These are phyloP conservation scores for Chaetomium cochliodes DNA, from an alignment of 495 filamentous ascomycete genomes.

Conservation along the genomic window DNA sequence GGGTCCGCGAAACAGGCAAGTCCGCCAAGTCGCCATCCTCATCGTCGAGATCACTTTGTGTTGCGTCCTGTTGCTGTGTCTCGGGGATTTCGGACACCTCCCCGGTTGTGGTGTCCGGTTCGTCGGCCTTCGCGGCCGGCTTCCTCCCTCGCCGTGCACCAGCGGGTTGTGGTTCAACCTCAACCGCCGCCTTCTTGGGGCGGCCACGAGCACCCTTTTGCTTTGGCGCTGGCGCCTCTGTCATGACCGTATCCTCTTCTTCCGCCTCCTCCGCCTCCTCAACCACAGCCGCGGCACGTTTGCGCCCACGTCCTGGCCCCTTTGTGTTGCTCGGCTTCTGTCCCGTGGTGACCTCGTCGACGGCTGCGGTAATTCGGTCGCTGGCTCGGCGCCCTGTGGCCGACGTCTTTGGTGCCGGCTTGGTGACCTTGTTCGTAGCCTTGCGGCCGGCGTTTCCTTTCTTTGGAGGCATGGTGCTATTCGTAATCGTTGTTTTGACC, in stretches of 20 bases:
- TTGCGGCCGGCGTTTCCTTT: slow-evolving; percentile 34
- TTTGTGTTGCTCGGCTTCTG: slow-evolving; percentile 41
- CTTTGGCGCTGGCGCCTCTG: slow-evolving; percentile 32
- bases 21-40: slow-evolving; percentile 37
- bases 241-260: slow-evolving; percentile 41
- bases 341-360: slow-evolving; percentile 40
- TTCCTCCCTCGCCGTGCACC: slow-evolving; percentile 33
- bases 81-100: slow-evolving; percentile 44
- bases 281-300: slow-evolving; percentile 36
- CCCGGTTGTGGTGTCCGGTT: slow-evolving; percentile 19
- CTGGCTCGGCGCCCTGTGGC: slow-evolving; percentile 32
- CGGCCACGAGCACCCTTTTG: slow-evolving; percentile 37
- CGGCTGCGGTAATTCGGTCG: slow-evolving; percentile 33
- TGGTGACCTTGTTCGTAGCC: slow-evolving; percentile 42
- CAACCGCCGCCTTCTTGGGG: slow-evolving; percentile 33
- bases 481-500: slow-evolving; percentile 16
- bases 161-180: slow-evolving; percentile 20
- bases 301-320: slow-evolving; percentile 28
- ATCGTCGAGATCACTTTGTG: slow-evolving; percentile 36
- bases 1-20: slow-evolving; percentile 28
- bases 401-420: slow-evolving; percentile 35
- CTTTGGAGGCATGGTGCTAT: slow-evolving; percentile 45
- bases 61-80: slow-evolving; percentile 38
- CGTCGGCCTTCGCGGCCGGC: slow-evolving; percentile 28
- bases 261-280: slow-evolving; percentile 44